Conservation (phyloP, 371 early-diverging fungal species). For the Rhizopus arrhizus region DNA sequence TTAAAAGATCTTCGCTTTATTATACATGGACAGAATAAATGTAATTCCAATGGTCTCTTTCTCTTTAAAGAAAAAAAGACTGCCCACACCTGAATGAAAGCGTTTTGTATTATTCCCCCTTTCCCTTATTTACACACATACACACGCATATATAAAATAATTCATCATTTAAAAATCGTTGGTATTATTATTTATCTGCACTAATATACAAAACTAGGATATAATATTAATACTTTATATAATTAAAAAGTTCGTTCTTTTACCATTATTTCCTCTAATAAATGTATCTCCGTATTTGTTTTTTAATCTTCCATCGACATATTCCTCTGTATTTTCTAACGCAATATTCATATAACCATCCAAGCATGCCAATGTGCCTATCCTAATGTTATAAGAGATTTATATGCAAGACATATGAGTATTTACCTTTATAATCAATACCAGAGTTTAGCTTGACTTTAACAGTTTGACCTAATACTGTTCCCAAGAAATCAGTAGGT, state of each 20-base stretch:
- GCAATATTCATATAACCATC: conserved; percentile 99
- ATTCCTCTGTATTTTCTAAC: conserved; percentile 94
- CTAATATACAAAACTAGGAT: conserved; percentile 51
- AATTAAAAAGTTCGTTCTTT: not conserved
- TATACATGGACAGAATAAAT: conserved; percentile 52
- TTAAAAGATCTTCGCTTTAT: conserved; percentile 37
- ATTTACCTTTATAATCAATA: conserved; percentile 87
- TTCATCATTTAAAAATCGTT: no score
- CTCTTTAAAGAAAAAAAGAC: conserved; percentile 8
- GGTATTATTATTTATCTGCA: conserved; percentile 30
- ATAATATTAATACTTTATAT: not conserved
- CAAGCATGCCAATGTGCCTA: conserved; percentile 79
- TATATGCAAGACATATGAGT: not conserved
- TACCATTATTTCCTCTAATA: conserved; percentile 97
- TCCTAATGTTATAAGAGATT: conserved; percentile 49
- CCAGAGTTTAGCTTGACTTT: conserved; percentile 94
- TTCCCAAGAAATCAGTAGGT: conserved; percentile 83
- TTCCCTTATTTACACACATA: no score
- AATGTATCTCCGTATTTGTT: conserved; percentile 95
- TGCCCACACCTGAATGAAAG: conserved; percentile 54
- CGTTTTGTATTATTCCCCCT: conserved; percentile 26
- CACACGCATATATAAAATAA: no score
- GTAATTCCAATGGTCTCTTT: conserved; percentile 32
- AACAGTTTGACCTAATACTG: conserved; percentile 81
- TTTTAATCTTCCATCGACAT: conserved; percentile 89